phyloP scores from a whole-genome alignment of 352 stramenopile genomes.

The Globisporangium camurandrum region DNA sequence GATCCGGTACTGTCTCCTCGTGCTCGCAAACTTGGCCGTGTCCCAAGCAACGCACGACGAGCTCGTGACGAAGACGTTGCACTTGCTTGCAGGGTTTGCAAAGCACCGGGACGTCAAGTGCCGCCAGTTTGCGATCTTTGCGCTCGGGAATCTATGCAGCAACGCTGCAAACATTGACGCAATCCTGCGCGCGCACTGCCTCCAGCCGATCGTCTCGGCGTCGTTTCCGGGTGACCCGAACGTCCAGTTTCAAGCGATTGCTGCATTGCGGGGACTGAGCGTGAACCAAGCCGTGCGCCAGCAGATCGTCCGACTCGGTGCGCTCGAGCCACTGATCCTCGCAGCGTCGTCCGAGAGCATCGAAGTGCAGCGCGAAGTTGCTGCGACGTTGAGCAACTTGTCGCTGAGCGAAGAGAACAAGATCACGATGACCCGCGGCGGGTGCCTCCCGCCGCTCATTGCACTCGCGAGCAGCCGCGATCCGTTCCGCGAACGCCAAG shows the following conservation, averaged over 20 bases:
- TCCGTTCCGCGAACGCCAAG: slow-evolving; percentile 88
- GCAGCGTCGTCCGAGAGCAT: slow-evolving; percentile 86
- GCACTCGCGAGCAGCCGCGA: slow-evolving; percentile 84
- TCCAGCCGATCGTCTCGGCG: slow-evolving; percentile 93
- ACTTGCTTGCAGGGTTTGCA: slow-evolving; percentile 88
- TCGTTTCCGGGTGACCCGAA: slow-evolving; percentile 91
- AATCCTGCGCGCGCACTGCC: slow-evolving; percentile 82
- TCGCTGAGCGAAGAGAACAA: slow-evolving; percentile 95
- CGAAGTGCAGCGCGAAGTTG: slow-evolving; percentile 93
- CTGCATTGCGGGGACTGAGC: slow-evolving; percentile 88
- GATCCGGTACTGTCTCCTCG: slow-evolving; percentile 91
- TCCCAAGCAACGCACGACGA: slow-evolving; percentile 75
- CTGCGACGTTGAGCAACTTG: slow-evolving; percentile 92
- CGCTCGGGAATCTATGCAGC: slow-evolving; percentile 92
- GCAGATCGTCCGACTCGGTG: slow-evolving; percentile 88
- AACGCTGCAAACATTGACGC: slow-evolving; percentile 87
- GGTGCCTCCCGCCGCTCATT: slow-evolving; percentile 90
- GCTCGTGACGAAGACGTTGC: slow-evolving; percentile 70
- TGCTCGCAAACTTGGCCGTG: slow-evolving; percentile 91
- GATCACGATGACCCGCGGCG: slow-evolving; percentile 91
- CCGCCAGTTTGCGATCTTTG: slow-evolving; percentile 94
- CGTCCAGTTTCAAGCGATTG: slow-evolving; percentile 96
- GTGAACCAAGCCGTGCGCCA: slow-evolving; percentile 87
- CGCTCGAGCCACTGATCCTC: slow-evolving; percentile 92
- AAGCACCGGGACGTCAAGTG: slow-evolving; percentile 95